These are phyloP conservation scores for Phytopythium aichiense DNA, from an alignment of 352 stramenopile species.

Conservation along the genomic window DNA sequence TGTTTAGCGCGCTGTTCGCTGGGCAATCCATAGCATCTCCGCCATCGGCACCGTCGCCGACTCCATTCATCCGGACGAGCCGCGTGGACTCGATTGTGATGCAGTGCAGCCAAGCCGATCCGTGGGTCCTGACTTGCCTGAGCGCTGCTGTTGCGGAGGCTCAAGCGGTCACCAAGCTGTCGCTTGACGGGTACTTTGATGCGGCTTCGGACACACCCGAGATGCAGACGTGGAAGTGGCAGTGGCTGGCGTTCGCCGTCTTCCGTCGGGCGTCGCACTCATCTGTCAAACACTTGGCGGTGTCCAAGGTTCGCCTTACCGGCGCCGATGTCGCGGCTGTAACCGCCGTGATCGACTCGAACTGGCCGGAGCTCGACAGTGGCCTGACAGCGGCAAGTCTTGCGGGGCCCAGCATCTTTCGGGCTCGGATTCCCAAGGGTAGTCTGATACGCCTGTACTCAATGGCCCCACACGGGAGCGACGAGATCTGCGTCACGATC, in stretches of 20 bases:
- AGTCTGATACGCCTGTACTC: constrained; percentile 1
- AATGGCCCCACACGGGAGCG: not conserved
- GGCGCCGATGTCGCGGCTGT: constrained; percentile 16
- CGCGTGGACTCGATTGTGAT: constrained; percentile 23
- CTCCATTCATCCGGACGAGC: not conserved
- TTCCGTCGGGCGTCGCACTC: constrained; percentile 20
- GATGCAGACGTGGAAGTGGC: constrained; percentile 21
- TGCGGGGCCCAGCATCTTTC: not conserved
- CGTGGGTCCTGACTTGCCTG: constrained; percentile 16
- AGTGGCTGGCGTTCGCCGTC: constrained; percentile 21
- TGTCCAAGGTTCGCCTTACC: constrained; percentile 18
- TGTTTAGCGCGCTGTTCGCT: constrained; percentile 24
- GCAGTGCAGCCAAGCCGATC: constrained; percentile 22
- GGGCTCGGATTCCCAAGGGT: not conserved
- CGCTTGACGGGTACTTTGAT: constrained; percentile 17
- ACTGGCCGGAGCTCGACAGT: constrained; percentile 13
- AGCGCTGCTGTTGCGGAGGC: constrained; percentile 19
- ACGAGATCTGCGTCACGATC: constrained; percentile 6
- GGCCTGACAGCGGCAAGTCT: not conserved
- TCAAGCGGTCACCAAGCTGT: constrained; percentile 12
- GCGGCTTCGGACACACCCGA: constrained; percentile 6
- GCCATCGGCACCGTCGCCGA: constrained; percentile 8
- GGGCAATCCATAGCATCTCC: constrained; percentile 12
- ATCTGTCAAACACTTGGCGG: constrained; percentile 21
- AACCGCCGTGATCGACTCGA: constrained; percentile 12